These are phyloP conservation scores for Magnaporthales sp. DNA, from an alignment of 2,329 filamentous ascomycete genomes.

Conservation along the genomic window DNA sequence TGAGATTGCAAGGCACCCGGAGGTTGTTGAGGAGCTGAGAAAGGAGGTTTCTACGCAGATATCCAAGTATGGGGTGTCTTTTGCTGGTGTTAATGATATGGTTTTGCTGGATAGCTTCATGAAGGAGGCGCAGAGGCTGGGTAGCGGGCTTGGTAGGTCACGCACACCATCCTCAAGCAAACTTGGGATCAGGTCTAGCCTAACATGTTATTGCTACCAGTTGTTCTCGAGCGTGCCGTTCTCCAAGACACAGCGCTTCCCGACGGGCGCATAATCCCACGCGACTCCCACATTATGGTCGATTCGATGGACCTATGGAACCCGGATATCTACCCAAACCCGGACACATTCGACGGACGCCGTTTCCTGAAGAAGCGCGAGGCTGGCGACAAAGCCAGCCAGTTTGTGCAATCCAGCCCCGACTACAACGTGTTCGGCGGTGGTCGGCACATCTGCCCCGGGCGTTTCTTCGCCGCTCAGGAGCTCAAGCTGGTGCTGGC, in stretches of 20 bases:
- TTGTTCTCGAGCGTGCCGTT: background rate
- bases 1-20: background rate
- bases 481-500: constrained; percentile 24
- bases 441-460: constrained; percentile 28
- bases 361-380: background rate
- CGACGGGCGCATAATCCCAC: background rate
- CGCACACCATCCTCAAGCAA: background rate
- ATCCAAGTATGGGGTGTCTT: background rate
- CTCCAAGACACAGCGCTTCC: background rate
- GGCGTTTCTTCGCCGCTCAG: constrained; percentile 27
- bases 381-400: background rate
- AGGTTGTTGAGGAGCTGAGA: background rate
- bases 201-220: background rate
- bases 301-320: background rate
- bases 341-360: background rate
- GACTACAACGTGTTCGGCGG: constrained; percentile 28
- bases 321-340: background rate
- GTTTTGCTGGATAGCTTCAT: background rate
- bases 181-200: background rate
- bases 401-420: constrained; percentile 8
- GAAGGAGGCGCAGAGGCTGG: background rate
- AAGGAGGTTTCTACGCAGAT: background rate
- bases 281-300: background rate
- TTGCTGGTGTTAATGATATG: background rate
- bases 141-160: background rate